phyloP scores from a whole-genome alignment of 148 eudicot genomes.

The Cornus kousa region DNA sequence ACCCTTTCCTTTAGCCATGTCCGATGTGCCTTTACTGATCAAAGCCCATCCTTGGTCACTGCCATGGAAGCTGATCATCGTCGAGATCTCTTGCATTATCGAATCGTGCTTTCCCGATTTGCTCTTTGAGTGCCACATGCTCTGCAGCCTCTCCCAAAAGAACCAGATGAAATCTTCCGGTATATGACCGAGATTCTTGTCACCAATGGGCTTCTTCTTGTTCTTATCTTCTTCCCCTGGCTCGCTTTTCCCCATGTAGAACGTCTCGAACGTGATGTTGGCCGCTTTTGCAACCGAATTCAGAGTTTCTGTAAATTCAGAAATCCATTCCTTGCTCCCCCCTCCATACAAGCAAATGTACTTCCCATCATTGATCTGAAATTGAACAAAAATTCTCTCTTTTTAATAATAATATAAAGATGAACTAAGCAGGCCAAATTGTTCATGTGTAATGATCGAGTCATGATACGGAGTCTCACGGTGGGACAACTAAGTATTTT shows the following conservation, averaged over 20 bases:
- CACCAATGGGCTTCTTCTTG: conserved; percentile 27
- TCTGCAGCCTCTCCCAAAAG: conserved; percentile 70
- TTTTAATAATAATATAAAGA: too few species aligned
- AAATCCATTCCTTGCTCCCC: conserved; percentile 71
- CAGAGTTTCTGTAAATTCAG: conserved; percentile 39
- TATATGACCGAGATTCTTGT: conserved; percentile 47
- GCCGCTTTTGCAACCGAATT: conserved; percentile 38
- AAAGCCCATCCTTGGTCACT: conserved; percentile 81
- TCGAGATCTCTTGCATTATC: conserved; percentile 63
- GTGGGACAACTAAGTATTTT: too few species aligned
- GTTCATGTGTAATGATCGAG: too few species aligned
- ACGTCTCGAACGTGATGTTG: conserved; percentile 49
- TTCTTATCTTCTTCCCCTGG: conserved; percentile 48
- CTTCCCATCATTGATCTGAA: conserved; percentile 22
- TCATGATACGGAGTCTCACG: too few species aligned
- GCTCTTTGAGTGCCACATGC: conserved; percentile 90
- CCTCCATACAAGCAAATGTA: conserved; percentile 78
- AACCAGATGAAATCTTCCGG: conserved; percentile 63
- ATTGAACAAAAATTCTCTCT: too few species aligned
- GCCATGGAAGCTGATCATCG: conserved; percentile 62
- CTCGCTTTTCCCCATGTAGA: conserved; percentile 74
- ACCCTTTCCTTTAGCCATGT: conserved; percentile 60
- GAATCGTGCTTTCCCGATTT: conserved; percentile 54
- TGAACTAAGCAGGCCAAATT: too few species aligned
- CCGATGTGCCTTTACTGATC: conserved; percentile 44